Percentiles rank a stretch among this genome's conserved stretches.
phyloP scores from a whole-genome alignment of 2,329 filamentous ascomycete species.

The Tolypocladium tropicale region DNA sequence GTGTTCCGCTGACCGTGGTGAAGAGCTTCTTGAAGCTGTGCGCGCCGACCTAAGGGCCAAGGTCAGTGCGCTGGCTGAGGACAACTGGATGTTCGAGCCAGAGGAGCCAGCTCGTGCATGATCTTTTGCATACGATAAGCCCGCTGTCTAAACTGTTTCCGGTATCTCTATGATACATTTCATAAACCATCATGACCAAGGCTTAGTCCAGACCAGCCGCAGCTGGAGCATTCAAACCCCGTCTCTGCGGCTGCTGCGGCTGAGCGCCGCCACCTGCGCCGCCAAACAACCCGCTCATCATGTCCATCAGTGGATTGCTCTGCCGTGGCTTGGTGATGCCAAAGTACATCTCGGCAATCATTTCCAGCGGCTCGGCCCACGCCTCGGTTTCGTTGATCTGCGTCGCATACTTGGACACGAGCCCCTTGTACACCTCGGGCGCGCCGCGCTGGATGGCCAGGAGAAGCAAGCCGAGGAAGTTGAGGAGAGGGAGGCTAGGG shows the following conservation, averaged over 20 bases:
- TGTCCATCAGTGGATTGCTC: constrained; percentile 88
- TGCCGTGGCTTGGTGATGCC: constrained; percentile 79
- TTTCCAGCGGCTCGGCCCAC: constrained; percentile 76
- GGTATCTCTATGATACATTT: constrained; percentile 3
- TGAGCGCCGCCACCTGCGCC: constrained; percentile 54
- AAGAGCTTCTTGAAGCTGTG: constrained; percentile 61
- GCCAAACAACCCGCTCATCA: constrained; percentile 94
- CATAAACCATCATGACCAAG: constrained; percentile 2
- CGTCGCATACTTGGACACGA: constrained; percentile 69
- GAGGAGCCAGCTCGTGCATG: constrained; percentile 40
- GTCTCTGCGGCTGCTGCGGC: constrained; percentile 27
- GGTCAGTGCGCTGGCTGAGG: constrained; percentile 64
- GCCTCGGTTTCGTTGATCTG: constrained; percentile 67
- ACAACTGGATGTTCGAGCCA: constrained; percentile 85
- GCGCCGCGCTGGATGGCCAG: constrained; percentile 72
- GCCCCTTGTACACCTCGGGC: constrained; percentile 69
- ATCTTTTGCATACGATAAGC: constrained; percentile 17
- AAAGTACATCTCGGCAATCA: constrained; percentile 96
- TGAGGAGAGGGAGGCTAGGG: constrained; percentile 84
- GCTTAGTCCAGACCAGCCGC: constrained; percentile 49
- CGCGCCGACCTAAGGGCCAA: constrained; percentile 61
- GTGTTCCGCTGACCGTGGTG: neutral
- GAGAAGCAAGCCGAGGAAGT: constrained; percentile 80
- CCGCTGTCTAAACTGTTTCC: neutral
- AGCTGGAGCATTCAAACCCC: constrained; percentile 37